Evolutionary conservation across 2,329 filamentous ascomycete species (phyloP).

Genomic region (Lithohypha guttulata): DNA sequence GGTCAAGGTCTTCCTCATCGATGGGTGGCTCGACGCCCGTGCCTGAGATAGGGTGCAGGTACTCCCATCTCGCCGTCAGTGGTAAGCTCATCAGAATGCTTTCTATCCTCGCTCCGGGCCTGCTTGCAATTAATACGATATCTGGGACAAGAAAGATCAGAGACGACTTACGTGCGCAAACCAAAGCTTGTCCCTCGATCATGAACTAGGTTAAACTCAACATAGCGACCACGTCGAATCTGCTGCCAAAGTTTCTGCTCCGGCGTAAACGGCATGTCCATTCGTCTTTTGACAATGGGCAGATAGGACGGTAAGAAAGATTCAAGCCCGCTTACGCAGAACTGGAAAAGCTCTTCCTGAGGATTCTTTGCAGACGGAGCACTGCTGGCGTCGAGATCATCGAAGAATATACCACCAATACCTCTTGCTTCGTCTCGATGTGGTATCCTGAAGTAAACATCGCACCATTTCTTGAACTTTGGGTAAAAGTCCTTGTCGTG

Average conservation of each 20-base stretch:
- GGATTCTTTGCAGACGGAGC: conserved; percentile 54
- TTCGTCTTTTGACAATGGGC: conserved; percentile 76
- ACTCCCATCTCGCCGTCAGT: conserved; percentile 84
- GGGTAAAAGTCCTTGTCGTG: conserved; percentile 90
- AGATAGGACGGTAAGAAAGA: conserved; percentile 86
- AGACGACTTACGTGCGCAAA: no score
- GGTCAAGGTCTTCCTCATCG: conserved; percentile 26
- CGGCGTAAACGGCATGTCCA: conserved; percentile 81
- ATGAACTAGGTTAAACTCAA: conserved; percentile 97
- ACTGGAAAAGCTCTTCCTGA: conserved; percentile 80
- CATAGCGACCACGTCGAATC: conserved; percentile 83
- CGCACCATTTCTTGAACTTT: conserved; percentile 95
- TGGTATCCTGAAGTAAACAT: conserved; percentile 91
- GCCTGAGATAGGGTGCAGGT: conserved; percentile 62
- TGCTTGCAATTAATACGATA: no score
- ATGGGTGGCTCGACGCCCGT: conserved; percentile 40
- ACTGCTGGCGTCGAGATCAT: conserved; percentile 66
- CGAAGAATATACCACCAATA: conserved; percentile 95
- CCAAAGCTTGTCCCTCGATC: conserved; percentile 93
- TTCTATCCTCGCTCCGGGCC: conserved; percentile 79
- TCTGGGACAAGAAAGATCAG: no score
- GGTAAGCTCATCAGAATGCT: conserved; percentile 97
- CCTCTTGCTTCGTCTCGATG: conserved; percentile 80
- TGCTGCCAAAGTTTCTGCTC: conserved; percentile 95
- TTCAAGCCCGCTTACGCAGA: conserved; percentile 71